Conservation (phyloP, 768 basidiomycete species). For the Lentinula boryana region DNA sequence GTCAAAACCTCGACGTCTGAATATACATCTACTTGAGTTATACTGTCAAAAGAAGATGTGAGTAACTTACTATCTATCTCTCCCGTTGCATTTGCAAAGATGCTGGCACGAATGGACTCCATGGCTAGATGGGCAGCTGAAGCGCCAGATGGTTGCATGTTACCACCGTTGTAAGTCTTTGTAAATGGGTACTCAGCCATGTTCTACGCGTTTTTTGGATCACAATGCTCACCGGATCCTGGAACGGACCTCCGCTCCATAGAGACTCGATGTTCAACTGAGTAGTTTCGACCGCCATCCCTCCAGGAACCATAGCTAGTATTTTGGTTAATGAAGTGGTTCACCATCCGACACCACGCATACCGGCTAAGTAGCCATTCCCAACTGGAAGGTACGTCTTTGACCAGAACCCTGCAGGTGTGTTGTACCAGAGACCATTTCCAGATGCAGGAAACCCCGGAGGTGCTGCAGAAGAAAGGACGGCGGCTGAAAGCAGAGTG, state of each 20-base stretch:
- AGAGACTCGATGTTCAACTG: slow-evolving; percentile 74
- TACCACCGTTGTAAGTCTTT: slow-evolving; percentile 68
- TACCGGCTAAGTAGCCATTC: slow-evolving; percentile 68
- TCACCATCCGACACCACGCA: slow-evolving; percentile 7
- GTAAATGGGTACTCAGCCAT: not conserved
- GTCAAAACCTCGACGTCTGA: slow-evolving; percentile 51
- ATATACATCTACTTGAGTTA: not conserved
- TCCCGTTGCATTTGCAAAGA: slow-evolving; percentile 55
- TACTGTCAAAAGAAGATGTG: not conserved
- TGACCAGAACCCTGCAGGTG: slow-evolving; percentile 49
- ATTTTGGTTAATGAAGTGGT: not conserved
- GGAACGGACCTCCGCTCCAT: slow-evolving; percentile 72
- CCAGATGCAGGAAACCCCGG: slow-evolving; percentile 60
- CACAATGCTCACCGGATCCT: slow-evolving; percentile 42
- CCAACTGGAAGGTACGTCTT: slow-evolving; percentile 63
- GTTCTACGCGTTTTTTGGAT: not conserved
- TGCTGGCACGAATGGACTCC: slow-evolving; percentile 45
- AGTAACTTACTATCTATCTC: slow-evolving; percentile 45
- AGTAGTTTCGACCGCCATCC: slow-evolving; percentile 49
- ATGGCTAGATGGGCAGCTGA: slow-evolving; percentile 40
- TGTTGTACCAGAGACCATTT: slow-evolving; percentile 70
- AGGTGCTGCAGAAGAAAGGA: slow-evolving; percentile 20
- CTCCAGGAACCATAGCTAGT: slow-evolving; percentile 62
- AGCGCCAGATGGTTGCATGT: slow-evolving; percentile 43
- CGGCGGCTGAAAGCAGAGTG: not conserved